Evolutionary conservation across 371 early-diverging fungal species (phyloP).

Genomic region (Modicella reniformis): DNA sequence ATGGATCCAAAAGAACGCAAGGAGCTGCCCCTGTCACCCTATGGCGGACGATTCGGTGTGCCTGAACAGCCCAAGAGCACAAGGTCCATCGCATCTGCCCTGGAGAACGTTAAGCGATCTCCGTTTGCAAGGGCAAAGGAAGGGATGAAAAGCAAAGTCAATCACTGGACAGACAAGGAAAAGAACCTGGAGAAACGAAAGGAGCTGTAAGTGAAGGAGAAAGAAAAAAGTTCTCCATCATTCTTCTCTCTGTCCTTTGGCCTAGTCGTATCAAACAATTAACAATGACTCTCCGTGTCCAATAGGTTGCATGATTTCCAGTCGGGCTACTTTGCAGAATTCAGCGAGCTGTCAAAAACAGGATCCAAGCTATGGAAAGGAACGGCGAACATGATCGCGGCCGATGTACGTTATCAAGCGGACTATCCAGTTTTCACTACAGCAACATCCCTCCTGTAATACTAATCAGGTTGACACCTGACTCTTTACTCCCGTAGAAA

Average conservation of each 20-base stretch:
- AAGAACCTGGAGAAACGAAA: constrained; percentile 51
- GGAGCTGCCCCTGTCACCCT: constrained; percentile 36
- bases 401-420: constrained; percentile 28
- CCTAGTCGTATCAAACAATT: too few species aligned
- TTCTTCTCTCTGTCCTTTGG: too few species aligned
- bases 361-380: constrained; percentile 52
- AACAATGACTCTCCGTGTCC: not conserved
- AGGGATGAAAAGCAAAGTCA: constrained; percentile 35
- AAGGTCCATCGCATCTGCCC: constrained; percentile 24
- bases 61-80: constrained; percentile 49
- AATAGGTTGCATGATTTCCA: constrained; percentile 44
- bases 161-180: constrained; percentile 48
- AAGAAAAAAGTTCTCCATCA: too few species aligned
- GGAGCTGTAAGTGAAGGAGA: constrained; percentile 32
- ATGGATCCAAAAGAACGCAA: not conserved
- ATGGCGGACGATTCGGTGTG: constrained; percentile 51
- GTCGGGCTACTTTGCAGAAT: constrained; percentile 52
- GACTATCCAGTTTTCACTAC: too few species aligned
- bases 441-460: not conserved
- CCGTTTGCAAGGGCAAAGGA: constrained; percentile 49
- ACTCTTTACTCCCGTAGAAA: constrained; percentile 53
- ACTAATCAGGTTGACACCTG: not conserved
- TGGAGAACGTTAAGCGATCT: constrained; percentile 25
- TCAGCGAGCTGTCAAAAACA: constrained; percentile 42
- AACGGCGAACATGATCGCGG: constrained; percentile 36